Conservation (phyloP, 768 basidiomycete species). For the Hemileccinum rubropunctum region DNA sequence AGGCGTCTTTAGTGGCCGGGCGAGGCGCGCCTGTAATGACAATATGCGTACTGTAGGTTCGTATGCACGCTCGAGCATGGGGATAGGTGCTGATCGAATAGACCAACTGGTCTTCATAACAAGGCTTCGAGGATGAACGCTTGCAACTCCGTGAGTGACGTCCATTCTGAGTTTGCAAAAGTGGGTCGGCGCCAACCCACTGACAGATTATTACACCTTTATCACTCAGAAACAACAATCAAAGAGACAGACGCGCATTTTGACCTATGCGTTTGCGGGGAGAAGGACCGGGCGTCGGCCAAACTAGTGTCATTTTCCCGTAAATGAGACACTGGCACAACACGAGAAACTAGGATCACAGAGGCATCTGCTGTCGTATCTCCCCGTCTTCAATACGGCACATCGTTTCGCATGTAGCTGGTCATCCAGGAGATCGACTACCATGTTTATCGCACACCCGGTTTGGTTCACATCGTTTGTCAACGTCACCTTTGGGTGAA, state of each 20-base stretch:
- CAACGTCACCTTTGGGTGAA: slow-evolving; percentile 47
- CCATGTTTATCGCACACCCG: slow-evolving; percentile 26
- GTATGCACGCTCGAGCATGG: background rate
- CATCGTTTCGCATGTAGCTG: slow-evolving; percentile 33
- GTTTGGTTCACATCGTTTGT: slow-evolving; percentile 48
- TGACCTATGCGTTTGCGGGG: slow-evolving; percentile 34
- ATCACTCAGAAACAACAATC: background rate
- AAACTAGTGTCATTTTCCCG: slow-evolving; percentile 21
- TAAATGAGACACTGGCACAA: slow-evolving; percentile 26
- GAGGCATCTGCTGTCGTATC: background rate
- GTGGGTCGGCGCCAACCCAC: slow-evolving; percentile 37
- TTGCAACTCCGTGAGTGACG: slow-evolving; percentile 32
- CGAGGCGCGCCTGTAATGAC: slow-evolving; percentile 18
- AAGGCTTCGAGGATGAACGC: slow-evolving; percentile 39
- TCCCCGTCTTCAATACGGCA: slow-evolving; percentile 21
- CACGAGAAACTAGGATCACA: slow-evolving; percentile 19
- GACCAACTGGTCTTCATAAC: slow-evolving; percentile 39
- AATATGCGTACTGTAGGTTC: background rate
- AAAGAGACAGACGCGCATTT: slow-evolving; percentile 27
- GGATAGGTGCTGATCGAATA: slow-evolving; percentile 21
- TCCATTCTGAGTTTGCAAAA: slow-evolving; percentile 36
- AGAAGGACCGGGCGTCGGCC: slow-evolving; percentile 16
- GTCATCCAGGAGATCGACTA: slow-evolving; percentile 22
- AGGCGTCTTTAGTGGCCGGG: slow-evolving; percentile 23
- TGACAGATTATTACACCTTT: background rate